These are phyloP conservation scores for Rhizopus delemar DNA, from an alignment of 371 early-diverging fungal species.

Conservation along the genomic window DNA sequence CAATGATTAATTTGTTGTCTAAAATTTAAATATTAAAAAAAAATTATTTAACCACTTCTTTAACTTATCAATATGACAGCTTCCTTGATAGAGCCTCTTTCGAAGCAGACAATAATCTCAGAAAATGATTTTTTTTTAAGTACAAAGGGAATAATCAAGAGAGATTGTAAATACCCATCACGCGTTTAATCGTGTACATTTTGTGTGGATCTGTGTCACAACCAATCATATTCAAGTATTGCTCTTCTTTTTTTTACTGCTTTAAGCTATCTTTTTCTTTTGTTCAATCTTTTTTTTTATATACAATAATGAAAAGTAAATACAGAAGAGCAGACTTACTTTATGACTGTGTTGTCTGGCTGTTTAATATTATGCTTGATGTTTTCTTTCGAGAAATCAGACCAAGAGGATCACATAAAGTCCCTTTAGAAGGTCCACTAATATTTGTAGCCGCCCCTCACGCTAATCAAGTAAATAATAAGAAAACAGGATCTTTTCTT, in stretches of 20 bases:
- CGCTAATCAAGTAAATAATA: slow-evolving; percentile 80
- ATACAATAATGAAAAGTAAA: background rate
- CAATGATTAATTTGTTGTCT: too few relatives aligned
- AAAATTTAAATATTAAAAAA: too few relatives aligned
- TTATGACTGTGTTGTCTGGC: slow-evolving; percentile 47
- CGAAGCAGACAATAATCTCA: too few relatives aligned
- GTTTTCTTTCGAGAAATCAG: slow-evolving; percentile 90
- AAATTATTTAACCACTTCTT: too few relatives aligned
- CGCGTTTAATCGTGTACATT: background rate
- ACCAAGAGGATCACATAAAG: slow-evolving; percentile 82
- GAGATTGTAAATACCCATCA: background rate
- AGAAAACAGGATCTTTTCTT: background rate
- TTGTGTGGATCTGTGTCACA: background rate
- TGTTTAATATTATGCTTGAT: slow-evolving; percentile 69
- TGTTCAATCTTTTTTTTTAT: background rate
- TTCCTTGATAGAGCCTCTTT: too few relatives aligned
- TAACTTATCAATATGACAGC: too few relatives aligned
- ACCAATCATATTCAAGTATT: background rate
- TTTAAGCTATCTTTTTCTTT: background rate
- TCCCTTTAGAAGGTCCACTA: slow-evolving; percentile 85
- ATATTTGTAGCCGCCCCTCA: slow-evolving; percentile 96
- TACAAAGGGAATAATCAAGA: too few relatives aligned
- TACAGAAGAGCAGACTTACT: slow-evolving; percentile 17
- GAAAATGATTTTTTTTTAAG: too few relatives aligned
- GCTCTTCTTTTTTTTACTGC: background rate